Base-by-base conservation (phyloP, 2,329 filamentous ascomycete genomes). In the Fonsecaea pedrosoi region DNA sequence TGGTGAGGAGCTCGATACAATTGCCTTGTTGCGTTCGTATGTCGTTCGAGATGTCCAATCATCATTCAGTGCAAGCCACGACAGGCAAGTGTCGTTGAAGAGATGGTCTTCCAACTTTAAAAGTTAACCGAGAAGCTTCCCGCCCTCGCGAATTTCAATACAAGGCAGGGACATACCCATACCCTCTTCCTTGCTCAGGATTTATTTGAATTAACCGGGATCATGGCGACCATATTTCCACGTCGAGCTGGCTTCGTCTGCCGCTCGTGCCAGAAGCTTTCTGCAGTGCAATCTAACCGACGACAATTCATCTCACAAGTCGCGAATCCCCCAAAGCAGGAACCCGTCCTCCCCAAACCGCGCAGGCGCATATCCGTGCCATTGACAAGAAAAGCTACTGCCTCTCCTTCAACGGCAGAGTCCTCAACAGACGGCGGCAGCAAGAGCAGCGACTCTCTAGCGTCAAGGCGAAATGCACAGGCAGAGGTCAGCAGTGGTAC, bases 191-290 rank as follows among this genome's bases (percentile, higher is more conserved):
- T 38, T n/a, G 38, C 34, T 12, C 34, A n/a, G 25, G 35, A 40
- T 12, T 32, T n/a, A 38, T 18, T 25, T 21, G 18, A 50, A 12
- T 10, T 25, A 21, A 50, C 12, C 18, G 18, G 18, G 2, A 45
- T 21, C 15, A 70, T 70, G 68, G 48, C 65, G 15, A 67, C 66
- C 4, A 62, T 66, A 60, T 48, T 70, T 7, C 67, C 69, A 8
- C 45, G 67, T 45, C 54, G 66, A 48, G 65, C 61, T 18, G 53
- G 57, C 21, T 71, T 68, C 53, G 59, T 71, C 13, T 71, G 69
- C 54, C 65, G 60, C 15, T 65, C 69, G 21, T 71, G 69, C 34
- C 65, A 69, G 57, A 66, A 50, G 50, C 54, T 63, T n/a, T 56
- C 40, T 48, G 42, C 60, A 30, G 32, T 48, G n/a, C 56, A 64